Conservation (phyloP, 1,139 yeast genomes). For the Casaregolazyma lundiana region DNA sequence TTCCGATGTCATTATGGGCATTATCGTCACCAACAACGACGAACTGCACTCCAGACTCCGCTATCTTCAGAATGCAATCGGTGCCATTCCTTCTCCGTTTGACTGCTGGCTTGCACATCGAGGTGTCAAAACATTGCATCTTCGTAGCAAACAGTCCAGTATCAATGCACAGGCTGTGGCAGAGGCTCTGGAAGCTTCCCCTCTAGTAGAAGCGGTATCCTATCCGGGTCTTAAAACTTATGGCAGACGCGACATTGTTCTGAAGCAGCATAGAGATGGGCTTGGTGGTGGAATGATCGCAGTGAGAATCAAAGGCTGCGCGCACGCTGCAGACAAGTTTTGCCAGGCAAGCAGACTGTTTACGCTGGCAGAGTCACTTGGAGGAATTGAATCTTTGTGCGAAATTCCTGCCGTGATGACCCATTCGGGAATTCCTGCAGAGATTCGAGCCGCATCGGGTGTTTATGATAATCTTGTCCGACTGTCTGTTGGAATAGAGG, state of each 20-base stretch:
- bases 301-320: constrained; percentile 81
- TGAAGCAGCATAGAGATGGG: constrained; percentile 75
- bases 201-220: constrained; percentile 59
- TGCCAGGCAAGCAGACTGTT: constrained; percentile 71
- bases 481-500: constrained; percentile 85
- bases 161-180: constrained; percentile 67
- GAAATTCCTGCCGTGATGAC: constrained; percentile 94
- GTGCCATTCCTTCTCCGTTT: constrained; percentile 85
- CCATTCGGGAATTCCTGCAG: constrained; percentile 85
- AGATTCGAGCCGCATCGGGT: constrained; percentile 73
- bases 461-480: constrained; percentile 80
- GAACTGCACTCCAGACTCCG: constrained; percentile 59
- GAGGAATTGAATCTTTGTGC: constrained; percentile 81
- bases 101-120: constrained; percentile 93
- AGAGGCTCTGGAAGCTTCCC: constrained; percentile 50
- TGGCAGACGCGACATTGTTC: constrained; percentile 57
- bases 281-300: constrained; percentile 93
- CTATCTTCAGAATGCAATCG: constrained; percentile 83
- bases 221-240: constrained; percentile 78
- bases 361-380: constrained; percentile 85
- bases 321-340: constrained; percentile 67
- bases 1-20: constrained; percentile 88
- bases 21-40: constrained; percentile 64
- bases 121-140: constrained; percentile 82
- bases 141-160: constrained; percentile 71